A percentile compares a stretch with the other conserved stretches of the same genome.
These are phyloP conservation scores for Akebia trifoliata DNA, from an alignment of 164 flowering plant species.

Conservation along the genomic window DNA sequence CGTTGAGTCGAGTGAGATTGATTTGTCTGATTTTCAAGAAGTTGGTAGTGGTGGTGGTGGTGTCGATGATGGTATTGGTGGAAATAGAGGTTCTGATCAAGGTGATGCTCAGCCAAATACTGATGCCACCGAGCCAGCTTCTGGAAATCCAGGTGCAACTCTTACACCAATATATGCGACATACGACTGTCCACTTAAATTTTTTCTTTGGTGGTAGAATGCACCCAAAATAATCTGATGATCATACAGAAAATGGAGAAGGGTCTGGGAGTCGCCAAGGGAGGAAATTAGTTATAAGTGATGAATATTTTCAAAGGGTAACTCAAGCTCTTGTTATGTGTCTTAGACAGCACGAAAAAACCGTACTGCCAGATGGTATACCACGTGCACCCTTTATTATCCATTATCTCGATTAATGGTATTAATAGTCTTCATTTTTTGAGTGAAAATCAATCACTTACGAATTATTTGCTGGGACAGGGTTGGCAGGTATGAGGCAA, in stretches of 20 bases:
- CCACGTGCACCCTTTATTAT: neutral
- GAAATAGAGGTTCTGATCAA: conserved; percentile 28
- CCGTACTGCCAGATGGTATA: conserved; percentile 63
- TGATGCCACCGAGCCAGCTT: conserved; percentile 31
- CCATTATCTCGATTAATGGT: neutral
- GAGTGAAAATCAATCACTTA: neutral
- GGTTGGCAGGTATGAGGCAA: conserved; percentile 91
- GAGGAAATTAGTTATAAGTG: conserved; percentile 66
- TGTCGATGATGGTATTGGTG: conserved; percentile 26
- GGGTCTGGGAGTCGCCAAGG: conserved; percentile 32
- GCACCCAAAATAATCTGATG: neutral
- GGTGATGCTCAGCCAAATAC: conserved; percentile 34
- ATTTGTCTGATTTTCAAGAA: conserved; percentile 88
- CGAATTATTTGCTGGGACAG: conserved; percentile 39
- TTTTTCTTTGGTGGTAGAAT: neutral
- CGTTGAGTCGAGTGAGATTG: conserved; percentile 93
- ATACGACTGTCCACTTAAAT: neutral
- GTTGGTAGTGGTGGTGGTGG: conserved; percentile 15
- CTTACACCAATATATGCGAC: neutral
- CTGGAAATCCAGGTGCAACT: conserved; percentile 35
- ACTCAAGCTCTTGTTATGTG: conserved; percentile 83
- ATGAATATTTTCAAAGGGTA: conserved; percentile 83
- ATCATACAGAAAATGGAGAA: conserved; percentile 37
- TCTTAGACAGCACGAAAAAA: conserved; percentile 84
- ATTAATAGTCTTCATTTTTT: neutral